Percentiles rank a stretch among this genome's conserved stretches.
Evolutionary conservation across 148 eudicot species (phyloP).

Genomic region (Selenicereus undatus): DNA sequence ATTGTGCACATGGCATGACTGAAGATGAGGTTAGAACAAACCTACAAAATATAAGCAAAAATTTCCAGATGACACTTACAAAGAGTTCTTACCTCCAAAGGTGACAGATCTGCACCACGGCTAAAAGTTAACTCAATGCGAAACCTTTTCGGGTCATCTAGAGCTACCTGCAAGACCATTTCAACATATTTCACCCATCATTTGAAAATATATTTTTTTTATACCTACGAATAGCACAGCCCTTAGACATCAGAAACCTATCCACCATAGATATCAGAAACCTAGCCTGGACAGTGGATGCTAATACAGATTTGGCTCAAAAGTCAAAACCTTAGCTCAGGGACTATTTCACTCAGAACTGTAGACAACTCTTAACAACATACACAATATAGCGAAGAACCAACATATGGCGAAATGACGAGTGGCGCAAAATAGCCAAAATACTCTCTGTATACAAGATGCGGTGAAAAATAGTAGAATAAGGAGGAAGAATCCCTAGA

Average conservation of each 20-base stretch:
- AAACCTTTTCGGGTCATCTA: conserved; percentile 83
- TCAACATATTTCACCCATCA: background rate
- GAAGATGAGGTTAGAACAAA: background rate
- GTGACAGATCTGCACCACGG: conserved; percentile 97
- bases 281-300: background rate
- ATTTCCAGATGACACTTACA: background rate
- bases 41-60: background rate
- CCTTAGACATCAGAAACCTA: background rate
- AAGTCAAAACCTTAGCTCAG: background rate
- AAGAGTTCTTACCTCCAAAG: conserved; percentile 63
- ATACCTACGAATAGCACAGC: background rate
- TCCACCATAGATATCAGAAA: background rate
- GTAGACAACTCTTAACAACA: background rate
- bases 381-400: background rate
- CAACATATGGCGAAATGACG: background rate
- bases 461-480: background rate
- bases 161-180: conserved; percentile 53
- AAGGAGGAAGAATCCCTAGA: background rate
- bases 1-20: background rate
- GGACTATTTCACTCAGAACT: background rate
- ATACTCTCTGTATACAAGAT: background rate
- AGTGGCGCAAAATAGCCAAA: background rate
- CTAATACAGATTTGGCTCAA: background rate
- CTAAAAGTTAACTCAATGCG: conserved; percentile 95
- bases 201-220: background rate